Evolutionary conservation across 192 early-diverging fungal species (phyloP).

Genomic region (Dissophora ornata): DNA sequence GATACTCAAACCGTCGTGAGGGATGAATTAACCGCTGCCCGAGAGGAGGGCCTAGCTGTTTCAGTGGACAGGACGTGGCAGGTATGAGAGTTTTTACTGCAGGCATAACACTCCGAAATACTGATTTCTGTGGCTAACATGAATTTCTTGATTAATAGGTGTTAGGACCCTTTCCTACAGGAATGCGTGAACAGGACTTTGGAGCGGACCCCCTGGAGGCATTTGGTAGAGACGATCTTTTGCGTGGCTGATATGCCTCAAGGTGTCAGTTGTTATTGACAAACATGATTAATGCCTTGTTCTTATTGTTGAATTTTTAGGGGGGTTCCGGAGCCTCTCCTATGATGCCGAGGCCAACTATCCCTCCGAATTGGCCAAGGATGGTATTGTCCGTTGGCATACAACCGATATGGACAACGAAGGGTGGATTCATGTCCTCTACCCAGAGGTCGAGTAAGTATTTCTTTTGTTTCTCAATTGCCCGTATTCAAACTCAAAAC

Average conservation of each 20-base stretch:
- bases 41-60: not conserved
- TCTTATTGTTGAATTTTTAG: slow-evolving; percentile 42
- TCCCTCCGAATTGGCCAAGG: slow-evolving; percentile 74
- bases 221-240: no score
- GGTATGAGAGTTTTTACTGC: not conserved
- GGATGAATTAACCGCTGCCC: no score
- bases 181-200: slow-evolving; percentile 67
- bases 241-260: no score
- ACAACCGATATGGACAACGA: slow-evolving; percentile 61
- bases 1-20: no score
- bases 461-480: not conserved
- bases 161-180: slow-evolving; percentile 77
- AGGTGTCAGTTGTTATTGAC: no score
- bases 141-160: slow-evolving; percentile 39
- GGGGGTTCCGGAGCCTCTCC: slow-evolving; percentile 70
- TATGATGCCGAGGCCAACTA: slow-evolving; percentile 61
- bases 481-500: no score
- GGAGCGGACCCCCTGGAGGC: slow-evolving; percentile 78
- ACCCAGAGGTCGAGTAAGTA: slow-evolving; percentile 56
- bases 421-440: slow-evolving; percentile 62
- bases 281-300: no score
- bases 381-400: slow-evolving; percentile 70
- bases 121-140: no score
- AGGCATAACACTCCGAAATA: no score
- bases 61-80: not conserved